Evolutionary conservation across 1,284 basidiomycete genomes (phyloP).

Genomic region (Naganishia sp.): DNA sequence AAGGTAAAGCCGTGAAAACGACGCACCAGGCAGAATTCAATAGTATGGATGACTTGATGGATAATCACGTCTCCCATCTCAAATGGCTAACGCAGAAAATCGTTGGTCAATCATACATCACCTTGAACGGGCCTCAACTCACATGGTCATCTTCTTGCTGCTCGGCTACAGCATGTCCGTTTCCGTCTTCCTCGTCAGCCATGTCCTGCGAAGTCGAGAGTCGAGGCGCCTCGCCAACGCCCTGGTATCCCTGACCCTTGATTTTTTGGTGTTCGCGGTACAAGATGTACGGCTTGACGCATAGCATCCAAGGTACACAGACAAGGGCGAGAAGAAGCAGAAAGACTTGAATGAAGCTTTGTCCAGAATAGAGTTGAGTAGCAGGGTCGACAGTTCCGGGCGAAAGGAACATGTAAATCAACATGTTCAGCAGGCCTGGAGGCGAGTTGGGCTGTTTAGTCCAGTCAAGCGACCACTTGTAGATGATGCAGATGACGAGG

Average conservation of each 20-base stretch:
- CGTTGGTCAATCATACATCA: neutral
- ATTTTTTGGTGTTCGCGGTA: slow-evolving; percentile 89
- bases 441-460: slow-evolving; percentile 67
- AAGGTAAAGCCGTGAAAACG: neutral
- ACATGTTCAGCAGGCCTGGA: slow-evolving; percentile 91
- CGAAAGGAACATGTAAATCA: slow-evolving; percentile 89
- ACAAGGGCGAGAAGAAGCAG: slow-evolving; percentile 77
- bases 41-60: slow-evolving; percentile 96
- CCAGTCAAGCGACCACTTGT: slow-evolving; percentile 98
- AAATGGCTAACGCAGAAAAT: slow-evolving; percentile 58
- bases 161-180: slow-evolving; percentile 71
- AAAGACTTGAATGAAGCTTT: slow-evolving; percentile 79
- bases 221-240: slow-evolving; percentile 62
- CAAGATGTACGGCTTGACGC: slow-evolving; percentile 87
- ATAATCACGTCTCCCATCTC: slow-evolving; percentile 94
- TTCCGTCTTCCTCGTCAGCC: slow-evolving; percentile 82
- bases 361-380: slow-evolving; percentile 80
- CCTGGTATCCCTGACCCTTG: slow-evolving; percentile 77
- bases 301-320: slow-evolving; percentile 95
- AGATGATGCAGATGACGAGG: slow-evolving; percentile 89
- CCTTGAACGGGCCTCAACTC: slow-evolving; percentile 32
- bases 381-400: slow-evolving; percentile 75
- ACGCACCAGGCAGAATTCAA: slow-evolving; percentile 87
- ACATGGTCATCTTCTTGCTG: slow-evolving; percentile 58
- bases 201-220: slow-evolving; percentile 53